These are phyloP conservation scores for Hymenotorrendiella dingleyae DNA, from an alignment of 2,329 filamentous ascomycete species.

Conservation along the genomic window DNA sequence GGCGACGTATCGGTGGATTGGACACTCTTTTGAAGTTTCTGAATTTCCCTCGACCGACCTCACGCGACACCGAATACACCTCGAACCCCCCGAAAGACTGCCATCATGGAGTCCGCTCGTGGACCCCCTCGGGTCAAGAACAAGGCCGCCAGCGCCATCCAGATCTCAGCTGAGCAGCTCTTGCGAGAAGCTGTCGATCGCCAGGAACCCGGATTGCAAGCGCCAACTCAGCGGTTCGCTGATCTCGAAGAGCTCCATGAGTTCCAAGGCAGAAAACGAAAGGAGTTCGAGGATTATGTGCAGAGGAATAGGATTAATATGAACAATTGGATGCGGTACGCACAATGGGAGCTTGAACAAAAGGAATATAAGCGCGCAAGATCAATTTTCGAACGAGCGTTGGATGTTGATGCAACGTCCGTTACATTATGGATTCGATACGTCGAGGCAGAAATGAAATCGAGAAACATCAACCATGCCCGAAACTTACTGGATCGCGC, in stretches of 20 bases:
- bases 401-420: conserved; percentile 85
- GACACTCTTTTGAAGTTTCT: too few relatives aligned
- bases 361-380: conserved; percentile 91
- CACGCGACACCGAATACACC: conserved; percentile 2
- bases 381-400: conserved; percentile 87
- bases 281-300: conserved; percentile 97
- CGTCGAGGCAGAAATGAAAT: conserved; percentile 94
- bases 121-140: conserved; percentile 97
- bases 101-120: conserved; percentile 78
- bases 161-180: conserved; percentile 96
- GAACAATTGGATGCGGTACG: conserved; percentile 99
- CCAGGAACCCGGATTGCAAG: conserved; percentile 81
- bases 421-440: conserved; percentile 88
- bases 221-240: conserved; percentile 89
- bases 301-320: conserved; percentile 90
- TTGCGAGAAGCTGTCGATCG: conserved; percentile 95
- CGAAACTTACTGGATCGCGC: conserved; percentile 90
- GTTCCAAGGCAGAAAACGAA: conserved; percentile 90
- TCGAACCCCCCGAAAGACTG: conserved; percentile 1
- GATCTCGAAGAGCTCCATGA: conserved; percentile 98
- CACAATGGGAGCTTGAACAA: conserved; percentile 94
- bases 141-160: conserved; percentile 84
- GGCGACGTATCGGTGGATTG: too few relatives aligned
- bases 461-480: conserved; percentile 91
- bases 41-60: too few relatives aligned